Base-by-base conservation (phyloP, 2,329 filamentous ascomycete species). In the Arthrobotrys sinensis region DNA sequence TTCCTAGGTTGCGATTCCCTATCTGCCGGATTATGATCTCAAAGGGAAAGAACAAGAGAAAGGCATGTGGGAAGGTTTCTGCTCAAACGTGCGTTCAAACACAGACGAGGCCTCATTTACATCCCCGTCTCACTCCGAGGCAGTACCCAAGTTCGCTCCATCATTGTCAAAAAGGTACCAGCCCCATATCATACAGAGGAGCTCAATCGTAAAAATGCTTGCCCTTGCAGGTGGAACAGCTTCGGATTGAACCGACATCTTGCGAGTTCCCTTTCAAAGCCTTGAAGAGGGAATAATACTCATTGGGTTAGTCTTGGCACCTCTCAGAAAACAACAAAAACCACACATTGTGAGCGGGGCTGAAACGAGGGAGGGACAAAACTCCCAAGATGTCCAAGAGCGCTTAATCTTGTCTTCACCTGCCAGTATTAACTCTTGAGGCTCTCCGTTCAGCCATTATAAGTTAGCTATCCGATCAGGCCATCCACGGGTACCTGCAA, bases 241-340 rank as follows among this genome's bases (percentile, higher is more conserved):
- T 14, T 57, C 52, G 28, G n/a, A 5, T 38, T 57, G 52, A 57
- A 57, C n/a, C 3, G 14, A 36, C 6, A 10, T 45, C n/a, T 28
- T 36, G 24, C 16, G 11, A 48, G 16, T 4, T 34, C 50, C 4
- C 11, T 16, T 14, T 16, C 28, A n/a, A 55, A 7, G 3, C 4
- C 21, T 19, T n/a, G 10, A 34, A 32, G 32, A 7, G 50, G 32
- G 24, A n/a, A n/a, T 24, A 12, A 28, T 4, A 28, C 4, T 45
- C 45, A 14, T 11, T 48, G 36, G 16, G 1, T 2, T 48, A 48
- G 19, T n/a, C 55, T 24, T 40, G 16, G 55, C 55, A 43, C 4
- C 11, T 12, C 21, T 28, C 53, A 40, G 19, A 40, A 60, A 60
- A 16, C 55, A 40, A 60, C 55, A 60, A 60, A 43, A 60, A 60